Conservation (phyloP, 1,284 basidiomycete genomes). For the Lentinula novae-zelandiae region DNA sequence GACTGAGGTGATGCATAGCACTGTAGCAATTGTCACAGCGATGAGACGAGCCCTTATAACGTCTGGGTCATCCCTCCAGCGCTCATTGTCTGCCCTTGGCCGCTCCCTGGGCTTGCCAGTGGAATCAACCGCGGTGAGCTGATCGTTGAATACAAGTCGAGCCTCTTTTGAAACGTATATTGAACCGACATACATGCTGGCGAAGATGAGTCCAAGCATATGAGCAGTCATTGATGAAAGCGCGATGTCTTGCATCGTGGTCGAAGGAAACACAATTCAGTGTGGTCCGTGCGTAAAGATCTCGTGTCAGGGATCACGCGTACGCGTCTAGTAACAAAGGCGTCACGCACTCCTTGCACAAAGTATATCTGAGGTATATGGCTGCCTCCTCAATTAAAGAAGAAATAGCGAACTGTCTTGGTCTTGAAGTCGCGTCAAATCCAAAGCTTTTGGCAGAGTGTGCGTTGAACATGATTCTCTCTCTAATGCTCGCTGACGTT, state of each 20-base stretch:
- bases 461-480: slow-evolving; percentile 23
- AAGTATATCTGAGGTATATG: background rate
- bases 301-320: too few relatives aligned
- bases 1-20: slow-evolving; percentile 46
- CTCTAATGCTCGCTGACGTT: background rate
- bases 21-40: slow-evolving; percentile 56
- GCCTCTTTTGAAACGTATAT: slow-evolving; percentile 58
- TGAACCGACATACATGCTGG: slow-evolving; percentile 57
- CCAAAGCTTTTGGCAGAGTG: slow-evolving; percentile 46
- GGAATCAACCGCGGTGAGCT: slow-evolving; percentile 23
- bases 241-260: background rate
- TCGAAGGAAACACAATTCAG: too few relatives aligned
- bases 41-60: slow-evolving; percentile 68
- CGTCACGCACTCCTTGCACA: background rate
- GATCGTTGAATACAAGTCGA: slow-evolving; percentile 42
- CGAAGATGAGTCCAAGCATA: slow-evolving; percentile 44
- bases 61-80: slow-evolving; percentile 69
- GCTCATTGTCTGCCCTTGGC: slow-evolving; percentile 28
- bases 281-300: too few relatives aligned
- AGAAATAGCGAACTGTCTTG: slow-evolving; percentile 29
- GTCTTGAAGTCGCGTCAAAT: slow-evolving; percentile 32
- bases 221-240: slow-evolving; percentile 37
- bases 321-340: background rate
- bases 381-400: slow-evolving; percentile 1
- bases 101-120: slow-evolving; percentile 25